Evolutionary conservation across 768 basidiomycete species (phyloP).

Genomic region (Mycena metata): DNA sequence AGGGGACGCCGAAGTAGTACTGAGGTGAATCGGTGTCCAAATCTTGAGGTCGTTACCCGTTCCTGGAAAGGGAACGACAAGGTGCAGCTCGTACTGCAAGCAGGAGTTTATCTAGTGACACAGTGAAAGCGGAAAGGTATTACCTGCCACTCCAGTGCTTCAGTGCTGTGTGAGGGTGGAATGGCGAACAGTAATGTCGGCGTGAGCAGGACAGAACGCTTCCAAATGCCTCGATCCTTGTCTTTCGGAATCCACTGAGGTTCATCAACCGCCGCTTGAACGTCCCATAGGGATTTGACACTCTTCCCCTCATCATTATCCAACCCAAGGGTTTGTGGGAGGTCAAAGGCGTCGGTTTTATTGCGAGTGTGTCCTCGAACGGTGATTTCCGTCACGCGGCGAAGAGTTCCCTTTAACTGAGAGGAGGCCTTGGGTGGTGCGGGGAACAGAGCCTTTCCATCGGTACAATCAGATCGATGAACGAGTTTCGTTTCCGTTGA

Average conservation of each 20-base stretch:
- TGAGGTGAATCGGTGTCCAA: conserved; percentile 18
- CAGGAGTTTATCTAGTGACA: too few relatives aligned
- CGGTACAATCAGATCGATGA: not conserved
- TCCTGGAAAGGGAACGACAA: conserved; percentile 30
- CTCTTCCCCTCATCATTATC: not conserved
- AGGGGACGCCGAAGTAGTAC: conserved; percentile 8
- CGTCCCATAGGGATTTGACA: not conserved
- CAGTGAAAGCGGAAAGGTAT: conserved; percentile 1
- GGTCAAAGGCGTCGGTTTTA: conserved; percentile 3
- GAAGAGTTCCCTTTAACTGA: not conserved
- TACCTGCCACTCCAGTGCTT: conserved; percentile 12
- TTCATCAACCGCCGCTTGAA: conserved; percentile 3
- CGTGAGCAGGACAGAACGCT: not conserved
- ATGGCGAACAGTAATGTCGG: not conserved
- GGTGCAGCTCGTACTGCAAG: conserved; percentile 21
- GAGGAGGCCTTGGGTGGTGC: conserved; percentile 2
- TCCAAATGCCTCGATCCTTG: conserved; percentile 17
- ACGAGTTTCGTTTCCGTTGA: conserved; percentile 8
- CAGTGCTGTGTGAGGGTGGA: not conserved
- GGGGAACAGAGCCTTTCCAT: conserved; percentile 20
- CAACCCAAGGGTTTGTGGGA: not conserved
- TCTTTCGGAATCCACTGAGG: conserved; percentile 22
- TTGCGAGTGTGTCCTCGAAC: not conserved
- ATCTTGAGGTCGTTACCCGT: conserved; percentile 31
- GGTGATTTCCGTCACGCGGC: not conserved